Base-by-base conservation (phyloP, 2,329 filamentous ascomycete species). In the Pseudocercospora musae region DNA sequence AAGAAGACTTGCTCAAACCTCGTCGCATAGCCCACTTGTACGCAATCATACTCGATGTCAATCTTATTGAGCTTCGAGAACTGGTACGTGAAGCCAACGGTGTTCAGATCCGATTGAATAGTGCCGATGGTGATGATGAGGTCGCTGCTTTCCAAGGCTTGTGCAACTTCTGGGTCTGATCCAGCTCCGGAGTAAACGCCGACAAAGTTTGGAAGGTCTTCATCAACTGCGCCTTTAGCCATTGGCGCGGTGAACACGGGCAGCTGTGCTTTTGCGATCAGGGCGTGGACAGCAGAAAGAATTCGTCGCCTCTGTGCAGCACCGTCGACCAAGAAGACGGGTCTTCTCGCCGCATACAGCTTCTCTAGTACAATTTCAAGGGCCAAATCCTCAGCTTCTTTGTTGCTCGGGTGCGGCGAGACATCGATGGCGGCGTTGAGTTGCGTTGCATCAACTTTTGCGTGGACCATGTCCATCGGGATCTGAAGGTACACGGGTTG, bases 201-300 rank as follows among this genome's bases (percentile, higher is more conserved):
- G 21, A 90, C 90, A 69, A 89, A 96, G 71, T 85, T 89, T n/a
- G 83, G 80, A 52, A 89, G 83, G 1, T 84, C 84, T 76, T 96
- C 92, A 70, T 95, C 84, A 52, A 96, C 84, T 20, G 90, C 89
- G 18, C 91, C 86, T 78, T 96, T 96, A 52, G 92, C 92, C 89
- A 96, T 96, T 2, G 92, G 91, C 0, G 91, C 89, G n/a, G 93
- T 90, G 70, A 95, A 96, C 0, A 90, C 89, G 4, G 92, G 92
- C 7, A 96, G 80, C 3, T 85, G 81, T 0, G 90, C 90, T 75
- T 88, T 90, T 63, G 88, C 81, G 57, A 96, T 80, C 15, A 96
- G 80, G 7, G 85, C 84, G 68, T 90, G 86, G 18, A 92, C 87
- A 25, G 54, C 29, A 18, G 53, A 42, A 37, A 57, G 44, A 5